These are phyloP conservation scores for Tetramitus jugosus DNA, from an alignment of 208 protist species.

Conservation along the genomic window DNA sequence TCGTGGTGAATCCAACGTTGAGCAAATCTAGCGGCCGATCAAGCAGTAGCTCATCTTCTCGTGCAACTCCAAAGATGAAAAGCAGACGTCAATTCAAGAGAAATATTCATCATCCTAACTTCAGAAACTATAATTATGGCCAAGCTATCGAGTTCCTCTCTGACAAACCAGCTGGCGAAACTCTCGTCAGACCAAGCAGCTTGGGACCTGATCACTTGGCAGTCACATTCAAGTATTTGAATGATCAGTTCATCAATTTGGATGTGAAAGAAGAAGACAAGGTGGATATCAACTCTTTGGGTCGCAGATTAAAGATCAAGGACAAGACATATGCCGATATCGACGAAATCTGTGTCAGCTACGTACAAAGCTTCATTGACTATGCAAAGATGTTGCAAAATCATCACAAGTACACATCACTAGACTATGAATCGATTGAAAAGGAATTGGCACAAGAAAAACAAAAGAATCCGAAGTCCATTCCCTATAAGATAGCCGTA, in stretches of 20 bases:
- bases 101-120: conserved; percentile 33
- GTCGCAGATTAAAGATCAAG: conserved; percentile 26
- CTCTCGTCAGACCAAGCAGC: conserved; percentile 29
- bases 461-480: conserved; percentile 22
- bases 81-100: conserved; percentile 22
- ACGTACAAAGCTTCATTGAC: conserved; percentile 33
- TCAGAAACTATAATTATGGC: conserved; percentile 24
- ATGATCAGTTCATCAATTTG: conserved; percentile 26
- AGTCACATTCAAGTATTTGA: conserved; percentile 30
- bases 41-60: too few relatives aligned
- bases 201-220: conserved; percentile 38
- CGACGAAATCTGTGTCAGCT: conserved; percentile 36
- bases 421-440: conserved; percentile 18
- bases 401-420: neutral
- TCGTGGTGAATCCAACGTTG: too few relatives aligned
- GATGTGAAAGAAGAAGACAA: conserved; percentile 35
- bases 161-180: conserved; percentile 27
- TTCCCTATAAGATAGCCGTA: conserved; percentile 34
- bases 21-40: too few relatives aligned
- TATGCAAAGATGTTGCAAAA: conserved; percentile 21
- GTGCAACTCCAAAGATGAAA: too few relatives aligned
- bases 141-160: conserved; percentile 24
- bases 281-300: conserved; percentile 18
- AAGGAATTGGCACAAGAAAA: conserved; percentile 25
- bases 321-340: conserved; percentile 26